A percentile compares a stretch with the other conserved stretches of the same genome.
Conservation (phyloP, 805 yeast species). For the Candida ascalaphidarum region DNA sequence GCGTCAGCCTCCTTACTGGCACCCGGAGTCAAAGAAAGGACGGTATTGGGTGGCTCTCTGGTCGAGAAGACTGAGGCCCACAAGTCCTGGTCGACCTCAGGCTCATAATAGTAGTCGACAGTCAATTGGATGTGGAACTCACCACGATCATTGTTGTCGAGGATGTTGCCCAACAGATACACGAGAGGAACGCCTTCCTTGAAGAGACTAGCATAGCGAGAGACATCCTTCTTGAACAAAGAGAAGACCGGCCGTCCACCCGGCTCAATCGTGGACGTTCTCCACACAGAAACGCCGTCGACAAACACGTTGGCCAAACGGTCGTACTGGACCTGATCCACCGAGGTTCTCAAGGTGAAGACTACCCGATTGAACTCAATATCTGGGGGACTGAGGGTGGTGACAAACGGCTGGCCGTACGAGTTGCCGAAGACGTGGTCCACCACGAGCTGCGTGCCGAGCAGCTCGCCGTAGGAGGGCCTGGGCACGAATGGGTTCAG, state of each 20-base stretch:
- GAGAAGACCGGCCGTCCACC: constrained; percentile 36
- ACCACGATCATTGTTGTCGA: constrained; percentile 51
- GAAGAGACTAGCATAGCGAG: constrained; percentile 33
- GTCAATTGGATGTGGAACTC: constrained; percentile 44
- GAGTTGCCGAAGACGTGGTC: constrained; percentile 46
- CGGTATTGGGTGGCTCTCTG: constrained; percentile 4
- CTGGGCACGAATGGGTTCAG: constrained; percentile 17
- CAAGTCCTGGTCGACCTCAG: neutral
- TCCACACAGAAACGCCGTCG: constrained; percentile 12
- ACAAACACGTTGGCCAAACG: neutral
- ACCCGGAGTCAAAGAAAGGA: constrained; percentile 22
- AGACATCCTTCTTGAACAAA: constrained; percentile 52
- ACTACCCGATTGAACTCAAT: neutral
- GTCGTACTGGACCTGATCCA: neutral
- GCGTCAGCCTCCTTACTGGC: constrained; percentile 36
- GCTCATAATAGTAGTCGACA: constrained; percentile 39
- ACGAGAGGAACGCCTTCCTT: neutral
- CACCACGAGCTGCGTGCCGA: constrained; percentile 32
- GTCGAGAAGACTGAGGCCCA: neutral
- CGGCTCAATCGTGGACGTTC: constrained; percentile 59
- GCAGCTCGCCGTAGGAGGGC: constrained; percentile 18
- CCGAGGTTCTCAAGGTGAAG: neutral
- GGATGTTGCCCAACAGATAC: constrained; percentile 56
- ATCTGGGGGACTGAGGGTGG: constrained; percentile 4
- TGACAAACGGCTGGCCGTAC: constrained; percentile 49